These are phyloP conservation scores for Corymbia maculata DNA, from an alignment of 345 rosid genomes.

Conservation along the genomic window DNA sequence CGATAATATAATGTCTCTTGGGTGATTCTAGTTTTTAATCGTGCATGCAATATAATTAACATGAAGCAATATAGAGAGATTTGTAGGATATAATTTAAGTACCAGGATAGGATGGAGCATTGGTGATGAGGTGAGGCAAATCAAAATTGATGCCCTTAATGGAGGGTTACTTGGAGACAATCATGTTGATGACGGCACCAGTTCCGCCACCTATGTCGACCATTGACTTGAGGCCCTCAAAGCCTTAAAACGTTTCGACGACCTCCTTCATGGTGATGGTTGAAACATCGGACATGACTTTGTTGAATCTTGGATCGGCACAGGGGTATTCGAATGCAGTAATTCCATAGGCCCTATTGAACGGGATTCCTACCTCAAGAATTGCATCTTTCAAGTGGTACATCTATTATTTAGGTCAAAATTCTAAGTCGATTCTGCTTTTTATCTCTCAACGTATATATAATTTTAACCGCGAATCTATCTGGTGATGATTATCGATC, in stretches of 20 bases:
- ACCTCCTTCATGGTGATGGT: background rate
- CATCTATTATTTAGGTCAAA: background rate
- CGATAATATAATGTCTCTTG: background rate
- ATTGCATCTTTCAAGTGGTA: conserved; percentile 3
- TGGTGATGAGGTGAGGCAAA: background rate
- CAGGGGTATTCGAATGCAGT: background rate
- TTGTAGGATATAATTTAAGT: background rate
- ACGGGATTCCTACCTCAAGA: conserved; percentile 6
- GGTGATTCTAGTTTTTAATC: background rate
- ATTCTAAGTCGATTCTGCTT: background rate
- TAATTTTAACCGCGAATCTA: background rate
- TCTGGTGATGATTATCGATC: background rate
- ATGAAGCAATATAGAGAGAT: background rate
- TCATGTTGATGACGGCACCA: conserved; percentile 3
- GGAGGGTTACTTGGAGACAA: conserved; percentile 4
- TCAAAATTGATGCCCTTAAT: conserved; percentile 11
- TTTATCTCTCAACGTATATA: background rate
- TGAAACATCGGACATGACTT: background rate
- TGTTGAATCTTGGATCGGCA: background rate
- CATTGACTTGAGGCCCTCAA: background rate
- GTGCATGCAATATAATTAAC: background rate
- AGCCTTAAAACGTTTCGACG: conserved; percentile 4
- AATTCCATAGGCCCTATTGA: conserved; percentile 2
- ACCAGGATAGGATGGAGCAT: conserved; percentile 1
- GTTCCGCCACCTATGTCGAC: conserved; percentile 4